phyloP scores from a whole-genome alignment of 192 early-diverging fungal species.

The Coemansia erecta region DNA sequence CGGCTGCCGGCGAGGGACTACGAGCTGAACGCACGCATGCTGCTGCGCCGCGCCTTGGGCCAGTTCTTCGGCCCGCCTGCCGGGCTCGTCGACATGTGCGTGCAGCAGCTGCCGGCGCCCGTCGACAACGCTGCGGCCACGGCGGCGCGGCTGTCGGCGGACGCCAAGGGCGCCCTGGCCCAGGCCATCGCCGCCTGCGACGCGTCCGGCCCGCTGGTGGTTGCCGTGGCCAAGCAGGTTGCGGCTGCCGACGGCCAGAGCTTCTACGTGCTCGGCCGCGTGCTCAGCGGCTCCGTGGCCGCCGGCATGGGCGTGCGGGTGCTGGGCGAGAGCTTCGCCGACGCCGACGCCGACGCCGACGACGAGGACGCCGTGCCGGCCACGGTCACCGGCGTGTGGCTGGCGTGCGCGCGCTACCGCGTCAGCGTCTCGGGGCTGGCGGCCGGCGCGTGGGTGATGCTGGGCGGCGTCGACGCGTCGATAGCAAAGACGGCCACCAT shows the following conservation, averaged over 20 bases:
- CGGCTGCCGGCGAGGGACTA: slow-evolving; percentile 75
- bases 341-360: slow-evolving; percentile 53
- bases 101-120: slow-evolving; percentile 76
- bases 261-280: slow-evolving; percentile 90
- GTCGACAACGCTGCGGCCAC: slow-evolving; percentile 67
- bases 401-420: slow-evolving; percentile 78
- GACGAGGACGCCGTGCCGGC: slow-evolving; percentile 89
- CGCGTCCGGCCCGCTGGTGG: slow-evolving; percentile 88
- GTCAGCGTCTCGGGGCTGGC: slow-evolving; percentile 75
- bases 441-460: slow-evolving; percentile 88
- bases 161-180: slow-evolving; percentile 59
- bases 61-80: slow-evolving; percentile 89
- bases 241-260: slow-evolving; percentile 79
- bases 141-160: slow-evolving; percentile 61
- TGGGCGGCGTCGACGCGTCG: slow-evolving; percentile 87
- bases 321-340: slow-evolving; percentile 86
- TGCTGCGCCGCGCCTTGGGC: slow-evolving; percentile 75
- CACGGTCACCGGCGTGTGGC: slow-evolving; percentile 68
- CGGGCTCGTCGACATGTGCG: slow-evolving; percentile 91
- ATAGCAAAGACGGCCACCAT: slow-evolving; percentile 97
- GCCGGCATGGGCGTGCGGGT: slow-evolving; percentile 81
- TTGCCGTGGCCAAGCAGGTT: slow-evolving; percentile 90
- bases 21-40: slow-evolving; percentile 78
- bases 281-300: slow-evolving; percentile 86
- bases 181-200: slow-evolving; percentile 75